phyloP scores from a whole-genome alignment of 192 early-diverging fungal genomes.

The Backusella sp. region DNA sequence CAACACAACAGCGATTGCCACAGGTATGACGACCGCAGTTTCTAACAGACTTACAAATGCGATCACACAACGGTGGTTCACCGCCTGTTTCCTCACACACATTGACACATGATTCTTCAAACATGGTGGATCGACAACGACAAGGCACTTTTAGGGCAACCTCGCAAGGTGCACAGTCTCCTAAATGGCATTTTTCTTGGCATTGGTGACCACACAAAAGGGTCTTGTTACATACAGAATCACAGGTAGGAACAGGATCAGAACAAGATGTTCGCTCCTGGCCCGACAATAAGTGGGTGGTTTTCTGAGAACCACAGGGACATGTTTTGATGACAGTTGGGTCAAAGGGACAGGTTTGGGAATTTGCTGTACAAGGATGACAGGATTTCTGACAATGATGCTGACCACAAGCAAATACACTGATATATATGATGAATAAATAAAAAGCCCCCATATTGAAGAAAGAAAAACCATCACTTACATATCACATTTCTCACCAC shows the following conservation, averaged over 20 bases:
- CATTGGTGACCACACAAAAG: constrained; percentile 66
- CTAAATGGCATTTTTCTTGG: constrained; percentile 56
- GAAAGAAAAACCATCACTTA: constrained; percentile 20
- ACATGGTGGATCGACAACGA: constrained; percentile 58
- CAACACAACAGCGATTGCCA: constrained; percentile 62
- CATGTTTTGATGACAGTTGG: constrained; percentile 49
- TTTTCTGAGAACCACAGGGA: constrained; percentile 45
- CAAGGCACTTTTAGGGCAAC: constrained; percentile 52
- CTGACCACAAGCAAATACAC: constrained; percentile 47
- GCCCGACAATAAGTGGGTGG: constrained; percentile 25
- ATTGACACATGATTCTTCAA: constrained; percentile 45
- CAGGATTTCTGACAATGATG: constrained; percentile 54
- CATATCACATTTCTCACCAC: constrained; percentile 47
- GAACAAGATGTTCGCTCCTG: constrained; percentile 40
- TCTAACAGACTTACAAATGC: constrained; percentile 57
- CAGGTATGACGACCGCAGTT: constrained; percentile 77
- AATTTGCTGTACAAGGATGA: constrained; percentile 45
- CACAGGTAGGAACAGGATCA: constrained; percentile 63
- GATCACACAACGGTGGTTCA: constrained; percentile 56
- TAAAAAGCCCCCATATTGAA: background rate
- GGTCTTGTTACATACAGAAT: constrained; percentile 53
- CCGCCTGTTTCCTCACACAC: constrained; percentile 39
- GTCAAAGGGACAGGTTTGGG: constrained; percentile 49
- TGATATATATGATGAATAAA: constrained; percentile 12
- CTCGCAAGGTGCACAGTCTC: constrained; percentile 63